Conservation (phyloP, 495 filamentous ascomycete genomes). For the Echria macrotheca region DNA sequence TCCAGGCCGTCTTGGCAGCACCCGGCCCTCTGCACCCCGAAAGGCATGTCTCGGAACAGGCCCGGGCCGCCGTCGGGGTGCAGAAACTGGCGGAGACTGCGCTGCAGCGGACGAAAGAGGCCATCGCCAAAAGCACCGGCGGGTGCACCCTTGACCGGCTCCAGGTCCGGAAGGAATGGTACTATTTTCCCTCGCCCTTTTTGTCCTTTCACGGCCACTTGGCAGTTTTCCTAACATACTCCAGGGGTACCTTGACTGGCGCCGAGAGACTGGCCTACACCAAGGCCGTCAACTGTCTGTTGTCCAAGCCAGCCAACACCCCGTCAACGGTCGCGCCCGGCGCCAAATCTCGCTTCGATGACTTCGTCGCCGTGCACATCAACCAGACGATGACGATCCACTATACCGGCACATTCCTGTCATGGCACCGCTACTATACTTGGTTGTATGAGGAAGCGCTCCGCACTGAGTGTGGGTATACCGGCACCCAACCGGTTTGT, state of each 20-base stretch:
- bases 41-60: no score
- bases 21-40: no score
- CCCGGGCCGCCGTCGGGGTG: neutral
- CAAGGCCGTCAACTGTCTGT: constrained; percentile 56
- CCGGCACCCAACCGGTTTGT: constrained; percentile 40
- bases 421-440: constrained; percentile 65
- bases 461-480: constrained; percentile 62
- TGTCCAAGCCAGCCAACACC: constrained; percentile 42
- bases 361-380: constrained; percentile 63
- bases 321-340: constrained; percentile 29
- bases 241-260: neutral
- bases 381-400: constrained; percentile 56
- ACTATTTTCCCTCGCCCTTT: no score
- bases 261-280: constrained; percentile 48
- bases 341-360: constrained; percentile 49
- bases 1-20: neutral
- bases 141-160: constrained; percentile 6
- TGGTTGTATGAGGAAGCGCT: constrained; percentile 59
- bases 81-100: neutral
- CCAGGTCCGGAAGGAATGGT: constrained; percentile 11
- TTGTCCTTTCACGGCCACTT: no score
- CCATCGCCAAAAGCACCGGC: neutral
- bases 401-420: constrained; percentile 57
- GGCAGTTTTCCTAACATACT: no score
- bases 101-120: neutral